Conservation (phyloP, 2,329 filamentous ascomycete species). For the Fusarium mangiferae region DNA sequence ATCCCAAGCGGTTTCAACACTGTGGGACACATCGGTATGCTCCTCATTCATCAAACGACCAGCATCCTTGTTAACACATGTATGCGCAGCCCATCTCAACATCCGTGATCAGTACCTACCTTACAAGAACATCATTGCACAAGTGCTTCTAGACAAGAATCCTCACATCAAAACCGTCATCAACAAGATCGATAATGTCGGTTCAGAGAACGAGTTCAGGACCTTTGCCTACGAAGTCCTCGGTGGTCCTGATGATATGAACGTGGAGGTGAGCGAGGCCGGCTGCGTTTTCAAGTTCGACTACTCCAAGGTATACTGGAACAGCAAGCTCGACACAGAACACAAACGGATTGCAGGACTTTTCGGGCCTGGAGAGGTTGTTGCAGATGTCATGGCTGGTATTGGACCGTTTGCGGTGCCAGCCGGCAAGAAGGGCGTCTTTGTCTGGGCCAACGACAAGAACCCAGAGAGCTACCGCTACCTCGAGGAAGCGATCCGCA, state of each 20-base stretch:
- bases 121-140: slow-evolving; percentile 86
- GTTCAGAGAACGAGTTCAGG: slow-evolving; percentile 83
- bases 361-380: slow-evolving; percentile 86
- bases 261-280: slow-evolving; percentile 84
- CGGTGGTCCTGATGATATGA: slow-evolving; percentile 81
- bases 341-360: slow-evolving; percentile 81
- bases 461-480: slow-evolving; percentile 88
- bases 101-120: slow-evolving; percentile 83
- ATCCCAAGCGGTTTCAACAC: slow-evolving; percentile 87
- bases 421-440: slow-evolving; percentile 87
- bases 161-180: slow-evolving; percentile 85
- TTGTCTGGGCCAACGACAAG: slow-evolving; percentile 97
- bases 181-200: slow-evolving; percentile 93
- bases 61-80: slow-evolving; percentile 11
- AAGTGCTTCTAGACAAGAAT: slow-evolving; percentile 92
- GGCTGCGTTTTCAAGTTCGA: slow-evolving; percentile 91
- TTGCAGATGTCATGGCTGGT: slow-evolving; percentile 97
- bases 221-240: slow-evolving; percentile 95
- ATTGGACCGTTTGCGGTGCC: slow-evolving; percentile 96
- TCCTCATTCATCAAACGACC: not conserved
- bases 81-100: slow-evolving; percentile 81
- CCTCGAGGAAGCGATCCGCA: slow-evolving; percentile 74
- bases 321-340: slow-evolving; percentile 88
- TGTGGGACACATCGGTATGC: slow-evolving; percentile 84
- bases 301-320: slow-evolving; percentile 98